These are phyloP conservation scores for Pichia sp. DNA, from an alignment of 1,139 yeast species.

Conservation along the genomic window DNA sequence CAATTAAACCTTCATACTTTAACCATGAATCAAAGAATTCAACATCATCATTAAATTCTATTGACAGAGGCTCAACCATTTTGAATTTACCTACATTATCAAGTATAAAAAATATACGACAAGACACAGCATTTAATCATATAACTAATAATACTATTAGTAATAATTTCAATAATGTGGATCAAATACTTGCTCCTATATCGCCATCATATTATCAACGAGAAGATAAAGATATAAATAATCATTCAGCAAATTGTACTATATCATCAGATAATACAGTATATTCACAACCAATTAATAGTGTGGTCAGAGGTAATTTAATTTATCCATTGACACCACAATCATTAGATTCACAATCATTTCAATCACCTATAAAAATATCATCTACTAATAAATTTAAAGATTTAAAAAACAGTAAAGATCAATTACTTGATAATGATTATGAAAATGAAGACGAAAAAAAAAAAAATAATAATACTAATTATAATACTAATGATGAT, in stretches of 20 bases:
- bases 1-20: no score
- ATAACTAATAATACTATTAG: no score
- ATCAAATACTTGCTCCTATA: no score
- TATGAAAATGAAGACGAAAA: not conserved
- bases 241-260: not conserved
- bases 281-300: not conserved
- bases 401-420: not conserved
- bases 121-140: no score
- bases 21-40: no score
- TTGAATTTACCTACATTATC: no score
- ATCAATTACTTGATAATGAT: not conserved
- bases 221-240: no score
- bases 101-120: no score
- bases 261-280: not conserved
- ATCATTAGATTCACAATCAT: not conserved
- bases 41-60: no score
- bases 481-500: not conserved
- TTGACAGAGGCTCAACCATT: no score
- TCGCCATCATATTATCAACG: no score
- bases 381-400: not conserved
- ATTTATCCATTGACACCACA: conserved; percentile 9
- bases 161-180: no score
- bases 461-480: not conserved
- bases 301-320: conserved; percentile 1
- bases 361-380: not conserved